phyloP scores from a whole-genome alignment of 225 moss, liverwort and hornwort species.

The Climacium dendroides region DNA sequence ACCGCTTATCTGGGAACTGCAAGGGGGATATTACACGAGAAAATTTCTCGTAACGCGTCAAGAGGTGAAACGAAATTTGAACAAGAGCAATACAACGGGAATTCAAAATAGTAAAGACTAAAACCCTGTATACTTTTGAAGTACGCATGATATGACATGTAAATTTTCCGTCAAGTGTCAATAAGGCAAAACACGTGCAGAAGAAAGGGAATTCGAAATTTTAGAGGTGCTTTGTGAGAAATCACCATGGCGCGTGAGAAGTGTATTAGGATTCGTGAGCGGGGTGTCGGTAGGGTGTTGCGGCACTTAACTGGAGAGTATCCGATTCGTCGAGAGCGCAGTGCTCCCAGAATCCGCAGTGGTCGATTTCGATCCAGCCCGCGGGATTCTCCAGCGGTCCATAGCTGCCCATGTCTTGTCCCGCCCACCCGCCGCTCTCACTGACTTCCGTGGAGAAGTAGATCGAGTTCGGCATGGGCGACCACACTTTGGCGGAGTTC shows the following conservation, averaged over 20 bases:
- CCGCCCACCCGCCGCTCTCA: conserved; percentile 85
- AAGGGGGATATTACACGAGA: not conserved
- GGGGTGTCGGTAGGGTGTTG: not conserved
- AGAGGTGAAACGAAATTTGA: not conserved
- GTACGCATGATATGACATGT: not conserved
- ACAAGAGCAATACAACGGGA: not conserved
- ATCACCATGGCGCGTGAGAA: not conserved
- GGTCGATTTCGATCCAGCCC: conserved; percentile 57
- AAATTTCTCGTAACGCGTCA: not conserved
- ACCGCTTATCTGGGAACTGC: not conserved
- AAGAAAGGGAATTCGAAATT: not conserved
- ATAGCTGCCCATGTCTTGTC: conserved; percentile 54
- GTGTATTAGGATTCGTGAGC: not conserved
- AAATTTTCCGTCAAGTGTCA: not conserved
- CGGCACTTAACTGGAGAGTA: not conserved
- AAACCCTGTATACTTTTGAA: not conserved
- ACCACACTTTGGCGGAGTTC: conserved; percentile 39
- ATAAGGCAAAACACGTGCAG: not conserved
- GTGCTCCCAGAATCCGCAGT: conserved; percentile 53
- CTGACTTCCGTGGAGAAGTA: conserved; percentile 82
- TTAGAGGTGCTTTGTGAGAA: not conserved
- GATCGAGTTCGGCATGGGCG: conserved; percentile 41
- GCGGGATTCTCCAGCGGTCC: conserved; percentile 37
- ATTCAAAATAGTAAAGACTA: not conserved
- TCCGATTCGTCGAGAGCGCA: not conserved